Conservation (phyloP, 1,284 basidiomycete genomes). For the Melanopsichium pennsylvanicum region DNA sequence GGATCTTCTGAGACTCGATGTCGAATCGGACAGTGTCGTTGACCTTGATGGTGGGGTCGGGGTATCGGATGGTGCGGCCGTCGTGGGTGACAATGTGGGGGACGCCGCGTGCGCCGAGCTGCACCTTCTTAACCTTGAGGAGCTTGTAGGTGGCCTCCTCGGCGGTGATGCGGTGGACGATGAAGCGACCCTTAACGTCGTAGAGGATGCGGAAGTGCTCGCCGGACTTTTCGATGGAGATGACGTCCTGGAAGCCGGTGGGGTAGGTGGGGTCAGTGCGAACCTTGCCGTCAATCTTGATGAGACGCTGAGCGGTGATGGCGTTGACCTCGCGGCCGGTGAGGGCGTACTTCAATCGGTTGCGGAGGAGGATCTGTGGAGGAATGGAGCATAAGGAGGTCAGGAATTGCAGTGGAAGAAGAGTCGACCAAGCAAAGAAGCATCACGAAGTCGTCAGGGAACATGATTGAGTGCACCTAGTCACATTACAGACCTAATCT, state of each 20-base stretch:
- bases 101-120: slow-evolving; percentile 90
- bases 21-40: slow-evolving; percentile 99
- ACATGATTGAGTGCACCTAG: too few species aligned
- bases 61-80: slow-evolving; percentile 99
- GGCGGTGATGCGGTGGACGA: slow-evolving; percentile 97
- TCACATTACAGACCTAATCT: too few species aligned
- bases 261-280: slow-evolving; percentile 97
- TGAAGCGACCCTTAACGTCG: slow-evolving; percentile 98
- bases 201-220: slow-evolving; percentile 99
- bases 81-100: slow-evolving; percentile 99
- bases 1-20: slow-evolving; percentile 92
- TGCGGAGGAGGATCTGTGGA: slow-evolving; percentile 90
- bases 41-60: slow-evolving; percentile 92
- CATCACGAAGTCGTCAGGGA: too few species aligned
- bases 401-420: slow-evolving; percentile 6
- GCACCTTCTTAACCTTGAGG: slow-evolving; percentile 91
- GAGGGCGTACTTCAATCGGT: slow-evolving; percentile 98
- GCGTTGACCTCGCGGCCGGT: slow-evolving; percentile 93
- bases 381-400: too few species aligned
- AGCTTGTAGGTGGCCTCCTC: slow-evolving; percentile 99
- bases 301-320: slow-evolving; percentile 94
- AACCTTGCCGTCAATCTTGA: slow-evolving; percentile 99
- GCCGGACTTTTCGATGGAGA: slow-evolving; percentile 96
- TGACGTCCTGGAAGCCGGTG: slow-evolving; percentile 96
- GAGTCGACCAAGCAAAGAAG: too few species aligned